Base-by-base conservation (phyloP, 345 rosid species). In the Syzygium aqueum region DNA sequence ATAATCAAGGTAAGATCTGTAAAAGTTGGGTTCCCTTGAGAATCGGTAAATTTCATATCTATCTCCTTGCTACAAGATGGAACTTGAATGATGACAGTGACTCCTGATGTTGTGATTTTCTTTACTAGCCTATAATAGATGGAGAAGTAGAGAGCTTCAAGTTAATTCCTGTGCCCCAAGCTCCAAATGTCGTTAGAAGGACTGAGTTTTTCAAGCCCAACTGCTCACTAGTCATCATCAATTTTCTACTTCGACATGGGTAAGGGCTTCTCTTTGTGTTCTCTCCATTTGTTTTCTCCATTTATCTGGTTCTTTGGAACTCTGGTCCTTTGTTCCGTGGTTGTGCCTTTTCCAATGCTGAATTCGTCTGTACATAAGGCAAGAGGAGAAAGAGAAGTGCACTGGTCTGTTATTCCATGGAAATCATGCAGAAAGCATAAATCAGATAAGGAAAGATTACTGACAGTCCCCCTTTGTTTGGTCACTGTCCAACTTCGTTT, bases 91-190 rank as follows among this genome's bases (percentile, higher is more conserved):
- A 33, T 33, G 80, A 73, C 80, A 33, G 49, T 2, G 12, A 53
- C 28, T 14, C 51, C 46, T n/a, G 8, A 61, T 23, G 52, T 53
- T 85, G 27, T 30, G 25, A 8, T 25, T 87, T n/a, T 61, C 54
- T 37, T 80, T 51, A 17, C 40, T 61, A 4, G 61, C 56, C 25
- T 77, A n/a, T 27, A 3, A 87, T 93, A 97, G 99, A 97, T 92
- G 99, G 98, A 91, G 98, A 97, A 88, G 99, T 95, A 67, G 98
- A 94, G 90, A 92, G 96, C 92, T 97, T 97, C 94, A 92, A 90
- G 89, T 90, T 96, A 94, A 89, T 97, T 85, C 94, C 95, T 6
- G 96, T 92, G 77, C 15, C 90, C 11, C 90, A 93, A 89, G 95
- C 92, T 84, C 96, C 95, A 49, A 94, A 94, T 92, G 89, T 97